Percentiles rank a stretch among this genome's conserved stretches.
Evolutionary conservation across 306 rosid species (phyloP).

Genomic region (Malus orientalis): DNA sequence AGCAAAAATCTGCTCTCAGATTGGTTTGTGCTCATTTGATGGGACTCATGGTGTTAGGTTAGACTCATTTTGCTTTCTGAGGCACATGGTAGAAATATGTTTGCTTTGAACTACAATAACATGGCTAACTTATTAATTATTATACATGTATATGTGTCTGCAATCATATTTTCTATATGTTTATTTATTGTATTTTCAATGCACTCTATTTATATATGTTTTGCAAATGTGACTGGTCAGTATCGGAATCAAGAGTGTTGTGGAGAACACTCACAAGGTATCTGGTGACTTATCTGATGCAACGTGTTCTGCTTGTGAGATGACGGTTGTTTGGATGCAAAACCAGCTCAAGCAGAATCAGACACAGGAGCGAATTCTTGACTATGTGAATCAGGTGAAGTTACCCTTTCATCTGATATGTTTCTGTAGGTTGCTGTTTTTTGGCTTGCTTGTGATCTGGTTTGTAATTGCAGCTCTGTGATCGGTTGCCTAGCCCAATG

Average conservation of each 20-base stretch:
- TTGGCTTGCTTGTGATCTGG: slow-evolving; percentile 7
- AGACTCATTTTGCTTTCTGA: not conserved
- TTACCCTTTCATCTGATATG: not conserved
- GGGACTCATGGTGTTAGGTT: slow-evolving; percentile 52
- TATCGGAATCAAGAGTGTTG: slow-evolving; percentile 43
- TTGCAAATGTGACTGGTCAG: slow-evolving; percentile 14
- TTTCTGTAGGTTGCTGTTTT: not conserved
- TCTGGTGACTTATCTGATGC: slow-evolving; percentile 25
- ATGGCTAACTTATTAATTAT: not conserved
- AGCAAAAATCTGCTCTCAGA: slow-evolving; percentile 49
- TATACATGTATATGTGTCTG: not conserved
- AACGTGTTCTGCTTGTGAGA: slow-evolving; percentile 50
- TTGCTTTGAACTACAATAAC: not conserved
- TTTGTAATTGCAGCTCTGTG: slow-evolving; percentile 48
- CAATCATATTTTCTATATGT: not conserved
- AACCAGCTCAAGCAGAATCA: slow-evolving; percentile 48
- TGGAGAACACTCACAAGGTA: slow-evolving; percentile 21
- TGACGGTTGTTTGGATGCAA: slow-evolving; percentile 69
- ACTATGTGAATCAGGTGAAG: slow-evolving; percentile 49
- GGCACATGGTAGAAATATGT: not conserved
- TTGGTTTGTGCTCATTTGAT: slow-evolving; percentile 59
- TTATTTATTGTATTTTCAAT: not conserved
- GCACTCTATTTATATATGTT: not conserved
- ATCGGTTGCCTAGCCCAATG: slow-evolving; percentile 60
- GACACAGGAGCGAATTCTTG: slow-evolving; percentile 45